phyloP scores from a whole-genome alignment of 139 green algal species.

The Chlorella ohadii region DNA sequence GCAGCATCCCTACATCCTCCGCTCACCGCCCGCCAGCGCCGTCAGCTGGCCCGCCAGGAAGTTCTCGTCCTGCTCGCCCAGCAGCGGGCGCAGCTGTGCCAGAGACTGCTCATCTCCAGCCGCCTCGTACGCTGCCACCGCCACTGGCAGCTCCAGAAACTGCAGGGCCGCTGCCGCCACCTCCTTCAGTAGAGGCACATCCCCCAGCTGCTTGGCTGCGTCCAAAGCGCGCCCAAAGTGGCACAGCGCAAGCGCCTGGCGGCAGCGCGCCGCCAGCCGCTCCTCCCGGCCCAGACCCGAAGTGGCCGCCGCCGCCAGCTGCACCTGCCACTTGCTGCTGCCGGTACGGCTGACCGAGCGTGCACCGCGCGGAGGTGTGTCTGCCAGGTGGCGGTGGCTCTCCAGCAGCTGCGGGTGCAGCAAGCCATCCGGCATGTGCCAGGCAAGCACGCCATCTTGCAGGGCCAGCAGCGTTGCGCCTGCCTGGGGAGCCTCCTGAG shows the following conservation, averaged over 20 bases:
- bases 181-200: conserved; percentile 56
- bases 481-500: conserved; percentile 28
- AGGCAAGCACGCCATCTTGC: conserved; percentile 55
- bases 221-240: conserved; percentile 63
- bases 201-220: conserved; percentile 52
- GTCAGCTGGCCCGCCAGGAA: conserved; percentile 76
- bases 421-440: conserved; percentile 38
- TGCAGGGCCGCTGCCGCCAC: conserved; percentile 66
- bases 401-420: conserved; percentile 16
- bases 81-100: conserved; percentile 66
- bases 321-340: background rate
- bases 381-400: conserved; percentile 12
- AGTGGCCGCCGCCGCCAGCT: background rate
- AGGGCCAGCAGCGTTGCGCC: conserved; percentile 62
- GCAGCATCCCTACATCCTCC: too few species aligned
- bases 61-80: conserved; percentile 72
- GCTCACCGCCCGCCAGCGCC: conserved; percentile 62
- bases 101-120: conserved; percentile 73
- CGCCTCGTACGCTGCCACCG: conserved; percentile 65
- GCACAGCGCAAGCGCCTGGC: conserved; percentile 49
- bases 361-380: background rate
- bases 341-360: background rate
- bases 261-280: conserved; percentile 39
- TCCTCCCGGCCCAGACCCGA: background rate
- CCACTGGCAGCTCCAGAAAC: conserved; percentile 70